Evolutionary conservation across 2,329 filamentous ascomycete genomes (phyloP).

Genomic region (Dactylellina leptospora): DNA sequence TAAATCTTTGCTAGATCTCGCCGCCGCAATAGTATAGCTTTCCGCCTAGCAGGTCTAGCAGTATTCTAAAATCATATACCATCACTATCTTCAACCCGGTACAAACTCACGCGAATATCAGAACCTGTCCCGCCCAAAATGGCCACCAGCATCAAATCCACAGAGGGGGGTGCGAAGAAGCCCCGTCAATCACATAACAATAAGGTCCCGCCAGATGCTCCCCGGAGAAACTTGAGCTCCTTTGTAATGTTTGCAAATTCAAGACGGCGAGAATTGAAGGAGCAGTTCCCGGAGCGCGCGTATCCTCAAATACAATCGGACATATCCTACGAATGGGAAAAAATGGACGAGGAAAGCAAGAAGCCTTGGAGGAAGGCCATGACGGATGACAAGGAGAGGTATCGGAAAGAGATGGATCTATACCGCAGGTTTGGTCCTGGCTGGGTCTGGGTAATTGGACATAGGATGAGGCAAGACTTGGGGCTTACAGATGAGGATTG

Average conservation of each 20-base stretch:
- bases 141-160: constrained; percentile 11
- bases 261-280: constrained; percentile 36
- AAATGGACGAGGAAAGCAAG: constrained; percentile 32
- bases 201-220: constrained; percentile 51
- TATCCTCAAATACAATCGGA: constrained; percentile 46
- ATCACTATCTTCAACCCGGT: not conserved
- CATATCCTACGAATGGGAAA: constrained; percentile 46
- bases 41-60: not conserved
- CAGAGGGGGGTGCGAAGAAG: constrained; percentile 25
- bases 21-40: not conserved
- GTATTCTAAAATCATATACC: not conserved
- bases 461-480: constrained; percentile 30
- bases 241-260: constrained; percentile 53
- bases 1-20: constrained; percentile 2
- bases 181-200: constrained; percentile 47
- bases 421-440: constrained; percentile 40
- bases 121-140: not conserved
- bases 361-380: constrained; percentile 34
- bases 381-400: constrained; percentile 45
- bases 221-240: constrained; percentile 50
- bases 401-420: constrained; percentile 45
- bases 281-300: constrained; percentile 17
- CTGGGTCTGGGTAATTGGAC: constrained; percentile 47
- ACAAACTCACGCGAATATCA: not conserved
- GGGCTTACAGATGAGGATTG: constrained; percentile 49